phyloP scores from a whole-genome alignment of 805 yeast genomes.

The Myxozyma neglecta region DNA sequence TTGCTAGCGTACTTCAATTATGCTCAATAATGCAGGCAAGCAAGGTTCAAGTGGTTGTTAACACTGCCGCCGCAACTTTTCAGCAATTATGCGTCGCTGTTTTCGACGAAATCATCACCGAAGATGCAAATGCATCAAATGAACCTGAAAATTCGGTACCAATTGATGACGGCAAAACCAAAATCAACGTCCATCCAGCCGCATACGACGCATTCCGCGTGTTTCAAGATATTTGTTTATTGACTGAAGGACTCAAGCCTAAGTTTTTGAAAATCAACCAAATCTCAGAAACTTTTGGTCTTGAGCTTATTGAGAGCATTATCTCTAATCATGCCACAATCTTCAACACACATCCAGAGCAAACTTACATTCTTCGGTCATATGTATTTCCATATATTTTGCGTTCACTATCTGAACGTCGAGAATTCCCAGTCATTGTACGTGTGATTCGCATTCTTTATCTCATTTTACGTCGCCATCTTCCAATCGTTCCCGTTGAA shows the following conservation, averaged over 20 bases:
- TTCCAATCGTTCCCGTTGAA: constrained; percentile 66
- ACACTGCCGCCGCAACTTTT: constrained; percentile 90
- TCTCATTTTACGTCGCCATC: constrained; percentile 61
- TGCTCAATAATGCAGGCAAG: constrained; percentile 72
- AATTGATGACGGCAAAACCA: constrained; percentile 33
- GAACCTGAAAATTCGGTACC: constrained; percentile 31
- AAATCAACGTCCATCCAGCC: constrained; percentile 38
- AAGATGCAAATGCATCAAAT: constrained; percentile 8
- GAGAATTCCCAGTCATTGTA: constrained; percentile 67
- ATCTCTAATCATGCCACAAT: constrained; percentile 59
- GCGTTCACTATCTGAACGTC: constrained; percentile 58
- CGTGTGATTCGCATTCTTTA: constrained; percentile 73
- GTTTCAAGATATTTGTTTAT: constrained; percentile 68
- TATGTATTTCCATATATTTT: constrained; percentile 75
- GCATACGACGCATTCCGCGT: constrained; percentile 71
- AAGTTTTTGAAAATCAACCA: constrained; percentile 52
- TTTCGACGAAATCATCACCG: constrained; percentile 58
- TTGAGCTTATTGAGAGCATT: constrained; percentile 81
- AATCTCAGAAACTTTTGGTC: constrained; percentile 63
- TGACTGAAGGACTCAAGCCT: constrained; percentile 61
- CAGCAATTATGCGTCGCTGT: constrained; percentile 79
- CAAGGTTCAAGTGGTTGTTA: constrained; percentile 73
- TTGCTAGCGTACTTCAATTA: constrained; percentile 61
- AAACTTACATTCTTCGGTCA: constrained; percentile 63
- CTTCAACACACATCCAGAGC: constrained; percentile 60